Conservation (phyloP, 768 basidiomycete species). For the Tricholoma matsutake region DNA sequence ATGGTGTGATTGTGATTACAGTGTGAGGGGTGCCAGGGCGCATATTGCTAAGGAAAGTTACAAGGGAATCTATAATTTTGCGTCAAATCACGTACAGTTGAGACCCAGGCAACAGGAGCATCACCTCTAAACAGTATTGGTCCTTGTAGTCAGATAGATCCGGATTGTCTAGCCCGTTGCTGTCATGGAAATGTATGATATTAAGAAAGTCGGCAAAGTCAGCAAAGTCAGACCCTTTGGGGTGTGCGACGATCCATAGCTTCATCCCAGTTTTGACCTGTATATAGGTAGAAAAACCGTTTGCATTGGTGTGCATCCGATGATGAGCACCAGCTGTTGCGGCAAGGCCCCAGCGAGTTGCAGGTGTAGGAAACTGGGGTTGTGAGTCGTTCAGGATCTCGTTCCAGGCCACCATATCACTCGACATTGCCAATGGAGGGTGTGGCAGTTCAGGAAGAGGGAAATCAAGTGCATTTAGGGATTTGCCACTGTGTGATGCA, state of each 20-base stretch:
- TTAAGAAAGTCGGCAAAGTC: not conserved
- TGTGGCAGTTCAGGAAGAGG: not conserved
- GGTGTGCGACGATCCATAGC: slow-evolving; percentile 3
- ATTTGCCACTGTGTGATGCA: not conserved
- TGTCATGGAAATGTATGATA: not conserved
- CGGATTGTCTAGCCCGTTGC: no score
- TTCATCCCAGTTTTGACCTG: not conserved
- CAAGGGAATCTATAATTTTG: not conserved
- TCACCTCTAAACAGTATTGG: no score
- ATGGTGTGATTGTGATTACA: not conserved
- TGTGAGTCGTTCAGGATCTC: not conserved
- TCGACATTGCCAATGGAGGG: not conserved
- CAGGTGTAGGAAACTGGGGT: not conserved
- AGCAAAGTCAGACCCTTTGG: not conserved
- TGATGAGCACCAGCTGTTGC: not conserved
- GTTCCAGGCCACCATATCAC: not conserved
- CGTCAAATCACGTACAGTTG: not conserved
- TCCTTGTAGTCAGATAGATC: no score
- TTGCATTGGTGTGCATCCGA: not conserved
- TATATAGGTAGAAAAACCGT: slow-evolving; percentile 1
- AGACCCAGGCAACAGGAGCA: no score
- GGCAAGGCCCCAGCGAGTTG: slow-evolving; percentile 2
- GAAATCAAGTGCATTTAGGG: not conserved
- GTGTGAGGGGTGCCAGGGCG: not conserved
- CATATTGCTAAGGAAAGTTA: not conserved